Percentiles rank a stretch among this genome's conserved stretches.
Evolutionary conservation across 1,284 basidiomycete genomes (phyloP).

Genomic region (Ceratobasidium sp.): DNA sequence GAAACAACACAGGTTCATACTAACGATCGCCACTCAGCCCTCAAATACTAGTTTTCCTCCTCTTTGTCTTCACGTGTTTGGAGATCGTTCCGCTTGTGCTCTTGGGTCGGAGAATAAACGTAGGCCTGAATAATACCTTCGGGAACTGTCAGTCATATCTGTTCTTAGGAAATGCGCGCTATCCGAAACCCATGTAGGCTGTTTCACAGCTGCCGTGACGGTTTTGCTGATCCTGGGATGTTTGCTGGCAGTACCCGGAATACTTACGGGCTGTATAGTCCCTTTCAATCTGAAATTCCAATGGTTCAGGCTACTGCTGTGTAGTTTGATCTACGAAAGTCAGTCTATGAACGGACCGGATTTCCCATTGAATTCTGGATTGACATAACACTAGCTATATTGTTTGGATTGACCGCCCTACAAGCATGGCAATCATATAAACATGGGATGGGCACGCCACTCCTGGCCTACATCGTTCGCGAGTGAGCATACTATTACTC

Average conservation of each 20-base stretch:
- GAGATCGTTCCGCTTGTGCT: not conserved
- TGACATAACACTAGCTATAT: not conserved
- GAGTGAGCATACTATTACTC: not conserved
- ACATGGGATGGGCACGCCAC: not conserved
- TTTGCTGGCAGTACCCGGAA: not conserved
- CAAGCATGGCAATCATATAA: constrained; percentile 7
- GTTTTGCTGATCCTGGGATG: not conserved
- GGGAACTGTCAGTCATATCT: not conserved
- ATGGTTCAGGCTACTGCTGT: not conserved
- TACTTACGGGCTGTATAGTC: not conserved
- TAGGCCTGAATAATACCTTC: not conserved
- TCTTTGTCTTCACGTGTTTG: not conserved
- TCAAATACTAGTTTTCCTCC: not conserved
- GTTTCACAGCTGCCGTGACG: too few species aligned
- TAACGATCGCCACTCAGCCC: not conserved
- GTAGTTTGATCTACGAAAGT: not conserved
- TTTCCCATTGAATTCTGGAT: not conserved
- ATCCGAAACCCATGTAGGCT: not conserved
- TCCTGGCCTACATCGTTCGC: not conserved
- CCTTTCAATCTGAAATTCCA: not conserved
- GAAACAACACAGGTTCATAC: not conserved
- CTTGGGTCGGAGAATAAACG: not conserved
- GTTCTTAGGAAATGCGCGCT: not conserved
- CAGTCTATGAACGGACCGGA: not conserved
- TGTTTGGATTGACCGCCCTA: not conserved